Evolutionary conservation across 768 basidiomycete genomes (phyloP), one percentile per base, ranked within the genome.

Genomic region (Tephrocybe sp.): DNA sequence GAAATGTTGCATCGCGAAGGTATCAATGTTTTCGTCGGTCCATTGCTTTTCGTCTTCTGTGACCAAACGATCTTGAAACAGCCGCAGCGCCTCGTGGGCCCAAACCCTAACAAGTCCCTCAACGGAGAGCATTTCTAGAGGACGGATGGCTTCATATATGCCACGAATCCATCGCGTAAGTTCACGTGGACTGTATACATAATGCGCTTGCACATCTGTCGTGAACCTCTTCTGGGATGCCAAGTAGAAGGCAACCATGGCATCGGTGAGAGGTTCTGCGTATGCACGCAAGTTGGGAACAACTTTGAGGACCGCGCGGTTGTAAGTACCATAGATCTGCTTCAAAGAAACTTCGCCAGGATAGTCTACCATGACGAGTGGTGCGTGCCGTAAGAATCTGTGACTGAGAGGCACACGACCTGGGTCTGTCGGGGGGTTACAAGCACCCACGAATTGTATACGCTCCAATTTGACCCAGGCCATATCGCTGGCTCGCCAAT

Each of bases 361-460:
- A 66, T 99, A 99, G 64, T 99, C 97, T 47, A 99, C 97, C 96
- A 98, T 98, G 63, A 99, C 81, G 19, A 99, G 76, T 0, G 97
- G 97, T 0, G 96, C 94, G 67, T 98, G 97, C 9, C 97, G 89
- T 38, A 99, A 78, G 84, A 99, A 99, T 51, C 97, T 86, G 66
- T 97, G 94, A 52, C 84, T 95, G 51, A 99, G 85, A 26, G 96
- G 95, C n/a, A 98, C 95, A 67, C 97, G 93, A 50, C 97, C 97
- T 38, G 97, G 95, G 71, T 99, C 97, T 15, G 97, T 98, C 3
- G 97, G 97, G 21, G 97, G 97, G 64, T 99, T 99, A 69, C 97
- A 99, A 43, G 97, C 97, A 41, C 97, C 97, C 37, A 99, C 97
- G 64, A 99, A 98, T 67, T 99, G 97, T 53, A 99, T 98, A n/a